Base-by-base conservation (phyloP, 345 rosid genomes). In the Chamaenerion angustifolium region DNA sequence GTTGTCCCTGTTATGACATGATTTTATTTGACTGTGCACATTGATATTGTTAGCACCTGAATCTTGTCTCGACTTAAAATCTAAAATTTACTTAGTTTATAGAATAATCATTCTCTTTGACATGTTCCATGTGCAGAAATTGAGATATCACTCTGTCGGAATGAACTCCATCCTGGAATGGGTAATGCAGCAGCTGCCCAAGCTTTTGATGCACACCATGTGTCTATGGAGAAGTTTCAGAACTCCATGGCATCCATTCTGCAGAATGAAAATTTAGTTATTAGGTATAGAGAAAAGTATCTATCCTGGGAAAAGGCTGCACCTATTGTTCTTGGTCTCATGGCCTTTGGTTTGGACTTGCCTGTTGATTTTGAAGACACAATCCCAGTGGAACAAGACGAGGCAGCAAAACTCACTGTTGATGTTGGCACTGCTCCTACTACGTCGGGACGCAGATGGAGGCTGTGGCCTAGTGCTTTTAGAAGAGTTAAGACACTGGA, bases 391-490 rank as follows among this genome's bases (percentile, higher is more conserved):
- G 79, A 82, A 55, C 69, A 65, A 56, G 74, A 64, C 44, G 81
- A 69, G 23, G 44, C 71, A 11, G 17, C 49, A 37, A 72, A 70
- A 46, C 43, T 64, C 12, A 70, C 71, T 46, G 70, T 50, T 66
- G 78, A 65, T 48, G 62, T 75, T 65, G 56, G 47, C 23, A 40
- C 55, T 50, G 58, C 73, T 56, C 51, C 89, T 0, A 45, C 76
- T 59, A 61, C 94, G 37, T 62, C 88, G 43, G 70, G 80, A 55
- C 72, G 75, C 52, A 70, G 89, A 58, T 85, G 95, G 97, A 76
- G 89, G 67, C 87, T 85, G 48, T 80, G 95, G 97, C 82, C 74
- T 1, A 82, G 68, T 72, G 81, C 95, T 18, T 85, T 88, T 70
- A 67, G 88, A 79, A 82, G 82, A 64, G 82, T 75, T 49, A 82